Evolutionary conservation across 352 stramenopile genomes (phyloP), one percentile per base, ranked within the genome.

Genomic region (Plasmopara halstedii): DNA sequence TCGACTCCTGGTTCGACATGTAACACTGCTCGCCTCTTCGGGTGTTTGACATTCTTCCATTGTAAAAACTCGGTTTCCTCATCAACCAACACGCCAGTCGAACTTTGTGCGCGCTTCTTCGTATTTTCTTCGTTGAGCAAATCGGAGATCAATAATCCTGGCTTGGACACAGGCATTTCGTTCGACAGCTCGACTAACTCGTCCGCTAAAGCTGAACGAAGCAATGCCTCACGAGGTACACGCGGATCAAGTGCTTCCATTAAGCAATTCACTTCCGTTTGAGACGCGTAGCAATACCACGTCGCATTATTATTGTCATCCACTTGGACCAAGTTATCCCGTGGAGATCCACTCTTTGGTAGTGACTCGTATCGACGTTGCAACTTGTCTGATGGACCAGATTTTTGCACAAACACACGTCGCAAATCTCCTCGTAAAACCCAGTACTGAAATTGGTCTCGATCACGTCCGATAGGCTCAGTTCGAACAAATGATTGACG

Each of bases 81-180:
- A 9, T 47, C 40, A 19, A 10, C 42, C 1, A 50, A 32, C 2
- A 37, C n/a, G 7, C 32, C 33, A 26, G 49, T 20, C 19, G 48
- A 32, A 27, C 43, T 60, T 15, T 56, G 65, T 9, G 47, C 39
- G 4, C 72, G 72, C 42, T 88, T 85, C 48, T 72, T 74, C 10
- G 57, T 53, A 21, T 40, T 71, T 15, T 80, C 67, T 22, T 87
- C 79, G 32, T 87, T 86, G 8, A 83, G 36, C 6, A 90, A 26
- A 40, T 91, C 77, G 8, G 79, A 82, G 23, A 91, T 80, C 13
- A 88, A 52, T n/a, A 88, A 51, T 0, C 76, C 74, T 6, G 79
- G 70, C 53, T 86, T 88, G 0, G 73, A 78, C 23, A 79, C 44
- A 3, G 79, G 79, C 79, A 91, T 88, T 11, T 85, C 73, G 6